phyloP scores from a whole-genome alignment of 2,329 filamentous ascomycete species.

The Lecanoromycetidae sp. region DNA sequence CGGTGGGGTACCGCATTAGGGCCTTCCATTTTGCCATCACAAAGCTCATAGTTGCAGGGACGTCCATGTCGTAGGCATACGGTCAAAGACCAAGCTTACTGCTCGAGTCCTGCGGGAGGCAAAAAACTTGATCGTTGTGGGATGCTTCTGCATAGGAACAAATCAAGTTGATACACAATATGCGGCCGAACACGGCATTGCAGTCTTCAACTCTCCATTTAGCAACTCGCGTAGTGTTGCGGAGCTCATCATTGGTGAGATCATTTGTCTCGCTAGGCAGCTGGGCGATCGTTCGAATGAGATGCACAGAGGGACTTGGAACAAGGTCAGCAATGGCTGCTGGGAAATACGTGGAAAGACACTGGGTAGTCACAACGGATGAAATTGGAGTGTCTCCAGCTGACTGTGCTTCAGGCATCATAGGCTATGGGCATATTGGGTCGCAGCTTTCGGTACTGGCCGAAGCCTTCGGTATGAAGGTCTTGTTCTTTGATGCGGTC shows the following conservation, averaged over 20 bases:
- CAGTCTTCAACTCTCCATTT: constrained; percentile 98
- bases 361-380: constrained; percentile 45
- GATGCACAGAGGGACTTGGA: constrained; percentile 90
- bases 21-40: constrained; percentile 1
- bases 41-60: constrained; percentile 43
- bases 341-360: constrained; percentile 99
- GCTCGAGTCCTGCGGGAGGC: constrained; percentile 74
- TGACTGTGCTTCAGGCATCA: constrained; percentile 45
- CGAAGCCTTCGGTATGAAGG: constrained; percentile 94
- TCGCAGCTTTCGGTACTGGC: constrained; percentile 90
- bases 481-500: constrained; percentile 93
- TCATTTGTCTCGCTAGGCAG: constrained; percentile 84
- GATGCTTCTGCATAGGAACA: constrained; percentile 98
- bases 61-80: constrained; percentile 94
- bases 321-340: constrained; percentile 92
- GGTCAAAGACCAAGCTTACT: constrained; percentile 92
- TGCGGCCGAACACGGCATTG: constrained; percentile 74
- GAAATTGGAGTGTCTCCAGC: constrained; percentile 4
- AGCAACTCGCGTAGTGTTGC: constrained; percentile 95
- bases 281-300: constrained; percentile 86
- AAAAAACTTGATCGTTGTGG: constrained; percentile 87
- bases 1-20: constrained; percentile 41
- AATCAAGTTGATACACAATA: constrained; percentile 85
- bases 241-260: constrained; percentile 87
- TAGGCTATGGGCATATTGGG: constrained; percentile 95